Evolutionary conservation across 2,329 filamentous ascomycete species (phyloP).

Genomic region (Monilinia aucupariae): DNA sequence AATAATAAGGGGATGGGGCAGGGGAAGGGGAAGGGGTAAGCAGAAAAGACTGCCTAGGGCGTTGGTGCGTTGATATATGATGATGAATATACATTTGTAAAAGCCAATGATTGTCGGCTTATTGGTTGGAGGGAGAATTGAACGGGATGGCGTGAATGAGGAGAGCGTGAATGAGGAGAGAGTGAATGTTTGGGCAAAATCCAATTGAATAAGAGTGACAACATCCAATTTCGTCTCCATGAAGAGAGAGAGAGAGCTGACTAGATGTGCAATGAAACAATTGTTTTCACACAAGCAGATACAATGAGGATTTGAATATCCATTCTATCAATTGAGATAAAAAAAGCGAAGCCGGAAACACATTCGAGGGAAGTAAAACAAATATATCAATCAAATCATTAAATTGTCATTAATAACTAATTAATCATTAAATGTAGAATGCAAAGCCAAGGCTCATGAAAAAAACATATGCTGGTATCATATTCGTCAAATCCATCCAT

Average conservation of each 20-base stretch:
- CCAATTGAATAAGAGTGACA: no score
- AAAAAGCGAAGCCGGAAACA: background rate
- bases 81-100: conserved; percentile 4
- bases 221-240: no score
- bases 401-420: background rate
- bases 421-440: background rate
- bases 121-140: background rate
- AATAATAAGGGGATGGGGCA: background rate
- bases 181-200: no score
- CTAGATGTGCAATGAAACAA: no score
- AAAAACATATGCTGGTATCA: conserved; percentile 7
- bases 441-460: background rate
- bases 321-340: background rate
- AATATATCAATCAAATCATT: background rate
- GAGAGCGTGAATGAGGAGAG: no score
- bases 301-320: background rate
- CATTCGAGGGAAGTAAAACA: background rate
- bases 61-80: conserved; percentile 1
- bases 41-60: conserved; percentile 1
- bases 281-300: no score
- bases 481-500: conserved; percentile 3
- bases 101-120: background rate
- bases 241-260: no score
- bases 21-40: no score
- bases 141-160: no score